Evolutionary conservation across 108 stramenopile genomes (phyloP).

Genomic region (Cyclostephanos tholiformis): DNA sequence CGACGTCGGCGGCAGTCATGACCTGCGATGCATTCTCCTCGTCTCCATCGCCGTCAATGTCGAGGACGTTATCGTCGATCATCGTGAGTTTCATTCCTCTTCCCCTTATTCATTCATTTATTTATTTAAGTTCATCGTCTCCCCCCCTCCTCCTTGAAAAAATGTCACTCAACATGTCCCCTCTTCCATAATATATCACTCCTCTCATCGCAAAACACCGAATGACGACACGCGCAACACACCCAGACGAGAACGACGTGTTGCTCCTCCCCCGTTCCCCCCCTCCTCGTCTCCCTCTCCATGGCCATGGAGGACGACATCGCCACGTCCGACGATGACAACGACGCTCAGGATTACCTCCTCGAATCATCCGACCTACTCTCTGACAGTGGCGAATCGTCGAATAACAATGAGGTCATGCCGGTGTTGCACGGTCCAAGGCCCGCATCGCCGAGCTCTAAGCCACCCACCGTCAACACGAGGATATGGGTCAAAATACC

Average conservation of each 20-base stretch:
- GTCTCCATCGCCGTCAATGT: background rate
- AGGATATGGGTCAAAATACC: conserved; percentile 21
- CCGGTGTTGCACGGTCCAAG: conserved; percentile 54
- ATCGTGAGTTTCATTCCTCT: background rate
- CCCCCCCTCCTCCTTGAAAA: too few species aligned
- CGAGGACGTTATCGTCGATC: background rate
- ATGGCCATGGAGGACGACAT: conserved; percentile 33
- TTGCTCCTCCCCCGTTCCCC: background rate
- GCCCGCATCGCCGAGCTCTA: conserved; percentile 68
- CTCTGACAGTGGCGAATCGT: conserved; percentile 44
- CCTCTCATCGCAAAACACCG: too few species aligned
- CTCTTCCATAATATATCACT: too few species aligned
- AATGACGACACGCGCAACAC: too few species aligned
- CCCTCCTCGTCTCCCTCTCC: background rate
- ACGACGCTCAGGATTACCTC: conserved; percentile 68
- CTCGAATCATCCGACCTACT: conserved; percentile 70
- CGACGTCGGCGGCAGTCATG: conserved; percentile 23
- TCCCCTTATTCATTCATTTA: too few species aligned
- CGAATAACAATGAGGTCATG: conserved; percentile 54
- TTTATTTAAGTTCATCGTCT: too few species aligned
- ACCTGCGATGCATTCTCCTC: background rate
- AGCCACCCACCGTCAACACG: conserved; percentile 70
- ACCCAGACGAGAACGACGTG: too few species aligned
- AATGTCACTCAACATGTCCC: too few species aligned
- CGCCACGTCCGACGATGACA: conserved; percentile 49